Evolutionary conservation across 148 eudicot species (phyloP), one percentile per base, ranked within the genome.

Genomic region (Cornus suecica): DNA sequence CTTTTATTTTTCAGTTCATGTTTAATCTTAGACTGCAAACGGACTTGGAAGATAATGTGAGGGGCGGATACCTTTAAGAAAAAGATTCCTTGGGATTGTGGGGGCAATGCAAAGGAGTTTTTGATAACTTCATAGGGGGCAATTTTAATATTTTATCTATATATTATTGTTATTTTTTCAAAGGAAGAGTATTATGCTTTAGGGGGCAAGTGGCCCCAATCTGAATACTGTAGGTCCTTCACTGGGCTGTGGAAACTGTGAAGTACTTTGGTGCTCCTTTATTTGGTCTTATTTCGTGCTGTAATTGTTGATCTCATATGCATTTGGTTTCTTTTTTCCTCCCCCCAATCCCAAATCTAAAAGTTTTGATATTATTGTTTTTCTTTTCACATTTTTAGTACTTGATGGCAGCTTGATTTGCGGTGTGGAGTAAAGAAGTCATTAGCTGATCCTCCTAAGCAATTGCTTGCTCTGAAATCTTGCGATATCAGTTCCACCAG

Each of bases 401-500:
- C 81, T 78, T 86, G 63, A 74, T 92, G 81, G 76, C 91, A 95
- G 99, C 96, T 95, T 81, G 97, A 95, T 77, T 83, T 95, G 84
- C 97, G 97, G 28, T 81, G 86, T 79, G 99, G 91, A 74, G 91
- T 91, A 45, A 95, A 91, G 84, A 88, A 84, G 77, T 95, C 97
- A 65, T 84, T 95, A 80, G 85, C 85, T 78, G 99, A 92, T 77
- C 92, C 97, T 81, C 99, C 99, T 42, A 92, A 86, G 78, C 94
- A 86, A 74, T 77, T 82, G 24, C 92, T 95, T 78, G 80, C 84
- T 71, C 75, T 95, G 65, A 95, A 95, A 78, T 89, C 99, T 67
- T 92, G 94, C 84, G 99, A 92, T 82, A 89, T 92, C 82, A 92
- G 87, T 76, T 65, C 84, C 10, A 87, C 94, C 22, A 89, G 94